phyloP scores from a whole-genome alignment of 345 rosid genomes.

The Lepidium africanum region DNA sequence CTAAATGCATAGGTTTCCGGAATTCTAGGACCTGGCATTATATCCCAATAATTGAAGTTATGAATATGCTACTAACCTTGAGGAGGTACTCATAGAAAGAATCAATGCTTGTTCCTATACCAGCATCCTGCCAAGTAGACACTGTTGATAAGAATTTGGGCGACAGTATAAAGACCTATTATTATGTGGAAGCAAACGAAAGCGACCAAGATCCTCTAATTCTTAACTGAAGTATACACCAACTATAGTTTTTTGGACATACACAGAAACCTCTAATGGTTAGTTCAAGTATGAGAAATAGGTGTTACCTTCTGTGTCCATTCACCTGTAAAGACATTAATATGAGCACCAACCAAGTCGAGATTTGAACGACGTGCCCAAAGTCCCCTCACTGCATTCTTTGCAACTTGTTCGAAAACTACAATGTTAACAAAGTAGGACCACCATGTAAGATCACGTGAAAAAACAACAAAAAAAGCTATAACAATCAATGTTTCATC shows the following conservation, averaged over 20 bases:
- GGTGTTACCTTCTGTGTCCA: slow-evolving; percentile 93
- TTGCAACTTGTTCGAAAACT: slow-evolving; percentile 97
- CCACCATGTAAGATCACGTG: background rate
- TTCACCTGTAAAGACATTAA: slow-evolving; percentile 98
- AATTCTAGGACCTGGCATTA: background rate
- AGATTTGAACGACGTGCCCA: slow-evolving; percentile 97
- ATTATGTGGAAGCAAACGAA: background rate
- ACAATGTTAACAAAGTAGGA: slow-evolving; percentile 19
- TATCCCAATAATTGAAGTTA: background rate
- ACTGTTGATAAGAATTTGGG: slow-evolving; percentile 6
- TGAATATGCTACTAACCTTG: slow-evolving; percentile 49
- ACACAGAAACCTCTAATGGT: background rate
- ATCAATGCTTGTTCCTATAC: slow-evolving; percentile 98
- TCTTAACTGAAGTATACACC: background rate
- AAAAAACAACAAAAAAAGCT: background rate
- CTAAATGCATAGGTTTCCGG: background rate
- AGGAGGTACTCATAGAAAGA: slow-evolving; percentile 96
- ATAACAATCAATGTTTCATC: background rate
- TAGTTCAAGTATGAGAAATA: background rate
- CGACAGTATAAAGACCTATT: background rate
- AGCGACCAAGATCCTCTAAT: background rate
- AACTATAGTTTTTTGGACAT: background rate
- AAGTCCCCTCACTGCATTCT: slow-evolving; percentile 81
- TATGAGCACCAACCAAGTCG: slow-evolving; percentile 94
- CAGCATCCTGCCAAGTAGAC: slow-evolving; percentile 83